Conservation (phyloP, 768 basidiomycete species). For the Boletellus ananas region DNA sequence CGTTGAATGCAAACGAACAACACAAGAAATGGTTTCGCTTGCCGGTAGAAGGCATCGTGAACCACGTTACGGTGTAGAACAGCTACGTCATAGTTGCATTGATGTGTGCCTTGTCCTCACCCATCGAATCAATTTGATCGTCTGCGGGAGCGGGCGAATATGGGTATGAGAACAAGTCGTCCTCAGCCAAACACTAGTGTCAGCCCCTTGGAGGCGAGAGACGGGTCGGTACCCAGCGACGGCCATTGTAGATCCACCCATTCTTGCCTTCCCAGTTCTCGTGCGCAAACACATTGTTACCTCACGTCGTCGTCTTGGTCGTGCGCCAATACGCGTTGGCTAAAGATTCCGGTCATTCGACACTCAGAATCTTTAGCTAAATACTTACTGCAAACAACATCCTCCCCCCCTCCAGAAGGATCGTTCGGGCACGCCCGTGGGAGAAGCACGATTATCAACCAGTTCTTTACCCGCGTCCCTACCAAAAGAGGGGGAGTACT, state of each 20-base stretch:
- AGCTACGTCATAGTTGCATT: conserved; percentile 84
- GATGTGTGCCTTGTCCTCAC: conserved; percentile 77
- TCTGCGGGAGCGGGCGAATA: conserved; percentile 68
- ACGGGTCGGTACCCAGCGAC: conserved; percentile 49
- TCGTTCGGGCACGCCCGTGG: conserved; percentile 73
- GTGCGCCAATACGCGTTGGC: conserved; percentile 46
- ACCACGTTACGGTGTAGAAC: conserved; percentile 83
- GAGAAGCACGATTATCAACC: conserved; percentile 75
- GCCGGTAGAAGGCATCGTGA: conserved; percentile 80
- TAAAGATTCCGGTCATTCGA: conserved; percentile 13
- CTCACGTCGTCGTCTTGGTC: conserved; percentile 80
- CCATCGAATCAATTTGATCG: conserved; percentile 48
- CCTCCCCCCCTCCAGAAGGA: conserved; percentile 36
- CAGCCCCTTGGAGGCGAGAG: not conserved
- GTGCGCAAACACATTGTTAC: conserved; percentile 91
- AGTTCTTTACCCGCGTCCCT: conserved; percentile 52
- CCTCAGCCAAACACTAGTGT: conserved; percentile 1
- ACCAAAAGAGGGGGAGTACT: conserved; percentile 21
- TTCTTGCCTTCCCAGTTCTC: conserved; percentile 87
- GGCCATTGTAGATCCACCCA: conserved; percentile 65
- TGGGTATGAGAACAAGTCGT: conserved; percentile 56
- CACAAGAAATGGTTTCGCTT: not conserved
- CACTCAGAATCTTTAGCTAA: not conserved
- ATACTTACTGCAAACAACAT: conserved; percentile 8
- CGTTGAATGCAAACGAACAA: not conserved